Evolutionary conservation across 352 stramenopile species (phyloP), one percentile per base, ranked within the genome.

Genomic region (Pythium periplocum): DNA sequence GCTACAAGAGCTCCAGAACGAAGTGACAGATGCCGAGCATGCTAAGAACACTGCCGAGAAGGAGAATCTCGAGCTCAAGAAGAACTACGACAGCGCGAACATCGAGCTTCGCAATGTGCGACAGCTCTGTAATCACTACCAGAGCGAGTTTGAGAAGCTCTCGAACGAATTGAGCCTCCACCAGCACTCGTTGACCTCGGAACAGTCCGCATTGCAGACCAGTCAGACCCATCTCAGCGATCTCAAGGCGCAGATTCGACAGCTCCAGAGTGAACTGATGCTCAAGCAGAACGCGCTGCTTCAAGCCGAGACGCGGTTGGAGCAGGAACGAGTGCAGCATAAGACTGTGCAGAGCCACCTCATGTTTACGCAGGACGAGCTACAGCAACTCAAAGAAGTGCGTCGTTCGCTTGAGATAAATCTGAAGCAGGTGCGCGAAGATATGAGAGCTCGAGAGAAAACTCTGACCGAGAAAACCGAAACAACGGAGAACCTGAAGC

Each of bases 91-190:
- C 4, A 78, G 40, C 36, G 62, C 59, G 1, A 66, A 78, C 32
- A 39, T 69, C 30, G 80, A 90, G 43, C 65, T 90, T 10, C 71
- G 75, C 3, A 86, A 73, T 37, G 72, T 68, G 6, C 75, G 78
- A 1, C 77, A 90, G 53, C 70, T 73, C 7, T 77, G 56, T 43
- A 71, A 75, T 33, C 71, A 91, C 56, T 88, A 90, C 42, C 78
- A 91, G 45, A 83, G 64, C 41, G 77, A 91, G 52, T 89, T 83
- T 40, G 81, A 91, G 48, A 86, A 87, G 47, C 45, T 91, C 6
- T 71, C 80, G 6, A 76, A 77, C 36, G 81, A 91, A 38, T 44
- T 85, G 1, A 72, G 78, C 33, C 61, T 57, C 12, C 76, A 88
- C 30, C 75, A 90, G 4, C 71, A 83, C 6, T 85, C 75, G 6